phyloP scores from a whole-genome alignment of 192 early-diverging fungal genomes.

The Rhizoclosmatium globosum region DNA sequence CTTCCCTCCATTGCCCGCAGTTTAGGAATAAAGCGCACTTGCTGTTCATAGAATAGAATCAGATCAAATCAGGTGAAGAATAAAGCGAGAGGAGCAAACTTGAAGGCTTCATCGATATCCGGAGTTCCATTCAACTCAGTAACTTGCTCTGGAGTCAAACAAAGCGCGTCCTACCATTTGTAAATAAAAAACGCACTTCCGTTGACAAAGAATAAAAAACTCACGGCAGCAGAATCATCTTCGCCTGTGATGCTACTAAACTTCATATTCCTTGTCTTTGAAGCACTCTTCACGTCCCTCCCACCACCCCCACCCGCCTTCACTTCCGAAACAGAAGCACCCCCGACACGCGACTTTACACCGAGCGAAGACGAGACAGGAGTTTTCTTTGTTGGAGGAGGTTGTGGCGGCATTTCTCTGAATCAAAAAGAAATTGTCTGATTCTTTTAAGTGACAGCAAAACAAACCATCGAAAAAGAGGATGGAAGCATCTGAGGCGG shows the following conservation, averaged over 20 bases:
- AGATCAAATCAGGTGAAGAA: background rate
- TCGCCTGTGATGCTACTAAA: too few species aligned
- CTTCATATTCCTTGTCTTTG: background rate
- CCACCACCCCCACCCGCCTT: background rate
- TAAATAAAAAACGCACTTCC: background rate
- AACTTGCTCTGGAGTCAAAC: background rate
- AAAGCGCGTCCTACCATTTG: background rate
- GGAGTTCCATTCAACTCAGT: background rate
- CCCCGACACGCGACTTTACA: background rate
- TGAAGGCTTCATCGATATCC: constrained; percentile 1
- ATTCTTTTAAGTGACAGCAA: background rate
- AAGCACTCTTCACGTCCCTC: background rate
- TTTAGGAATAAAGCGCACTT: background rate
- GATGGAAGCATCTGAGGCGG: too few species aligned
- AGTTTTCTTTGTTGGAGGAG: background rate
- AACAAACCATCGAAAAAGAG: too few species aligned
- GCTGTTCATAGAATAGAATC: background rate
- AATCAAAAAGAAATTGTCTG: background rate
- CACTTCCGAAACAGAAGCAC: background rate
- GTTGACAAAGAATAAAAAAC: background rate
- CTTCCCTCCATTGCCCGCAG: constrained; percentile 1
- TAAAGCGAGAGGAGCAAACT: background rate
- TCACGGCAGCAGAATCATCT: background rate
- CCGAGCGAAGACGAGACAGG: background rate
- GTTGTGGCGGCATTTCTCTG: background rate